Evolutionary conservation across 2,329 filamentous ascomycete species (phyloP), one percentile per base, ranked within the genome.

Genomic region (Coniosporium tulheliwenetii): DNA sequence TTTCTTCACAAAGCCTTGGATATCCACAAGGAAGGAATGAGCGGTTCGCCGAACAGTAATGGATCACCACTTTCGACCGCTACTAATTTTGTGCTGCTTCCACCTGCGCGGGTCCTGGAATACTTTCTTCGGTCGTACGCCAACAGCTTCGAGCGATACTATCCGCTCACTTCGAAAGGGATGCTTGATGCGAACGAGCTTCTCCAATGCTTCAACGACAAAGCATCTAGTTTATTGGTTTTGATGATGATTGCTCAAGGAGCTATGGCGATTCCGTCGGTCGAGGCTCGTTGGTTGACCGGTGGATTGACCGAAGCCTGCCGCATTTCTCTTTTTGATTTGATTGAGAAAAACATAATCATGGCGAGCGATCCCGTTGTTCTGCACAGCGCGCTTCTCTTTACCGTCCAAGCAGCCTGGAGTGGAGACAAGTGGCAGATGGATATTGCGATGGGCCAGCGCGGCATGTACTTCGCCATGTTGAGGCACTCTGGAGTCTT

Each of bases 371-470:
- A 83, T 51, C 73, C 74, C 0, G 70, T 74, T 2, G 72, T 79
- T 0, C 64, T 83, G 36, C 70, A 77, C 33, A 77, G 76, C 38
- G 78, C 78, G 0, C 61, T 83, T 10, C 67, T 83, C 2, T 81
- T 81, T 53, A 80, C 74, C 1, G 69, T 78, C 1, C 67, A 81
- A 19, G 79, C 77, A 7, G 76, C 76, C 1, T 84, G 79, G 79
- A 80, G 78, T 52, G 79, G 79, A 37, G 79, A 83, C 56, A 82
- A 82, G 58, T 82, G 79, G 77, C 75, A 81, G 47, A 83, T 82
- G 78, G 78, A 83, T 50, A 81, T 82, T 47, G 73, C 77, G 35
- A 81, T 82, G 76, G 78, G 79, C 29, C 79, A 82, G 56, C 69
- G 77, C 38, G 76, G 76, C 43, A 82, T 82, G 76, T 83, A 83